phyloP scores from a whole-genome alignment of 192 early-diverging fungal species.

The Backusella tuberculispora region DNA sequence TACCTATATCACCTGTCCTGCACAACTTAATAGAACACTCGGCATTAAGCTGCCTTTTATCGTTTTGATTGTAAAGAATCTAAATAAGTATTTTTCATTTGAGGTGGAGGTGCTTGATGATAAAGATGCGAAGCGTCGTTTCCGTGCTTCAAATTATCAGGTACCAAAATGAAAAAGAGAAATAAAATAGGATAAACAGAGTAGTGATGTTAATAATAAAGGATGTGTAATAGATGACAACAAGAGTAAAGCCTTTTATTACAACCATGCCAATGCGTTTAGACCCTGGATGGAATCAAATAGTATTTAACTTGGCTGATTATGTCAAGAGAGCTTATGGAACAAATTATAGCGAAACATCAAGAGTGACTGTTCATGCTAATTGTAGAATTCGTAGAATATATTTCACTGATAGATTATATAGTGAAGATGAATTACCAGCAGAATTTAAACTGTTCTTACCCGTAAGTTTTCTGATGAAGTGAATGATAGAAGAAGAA shows the following conservation, averaged over 20 bases:
- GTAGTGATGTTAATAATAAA: neutral
- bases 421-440: conserved; percentile 91
- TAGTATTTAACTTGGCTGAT: conserved; percentile 88
- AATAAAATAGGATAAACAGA: neutral
- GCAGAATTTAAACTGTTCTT: conserved; percentile 90
- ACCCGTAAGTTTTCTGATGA: conserved; percentile 54
- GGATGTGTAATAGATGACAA: conserved; percentile 58
- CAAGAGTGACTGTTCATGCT: conserved; percentile 89
- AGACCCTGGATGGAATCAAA: conserved; percentile 96
- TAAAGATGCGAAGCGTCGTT: conserved; percentile 75
- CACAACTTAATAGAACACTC: conserved; percentile 70
- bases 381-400: conserved; percentile 87
- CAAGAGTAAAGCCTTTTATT: conserved; percentile 84
- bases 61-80: conserved; percentile 86
- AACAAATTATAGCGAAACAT: conserved; percentile 85
- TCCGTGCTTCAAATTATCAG: conserved; percentile 92
- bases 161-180: conserved; percentile 41
- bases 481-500: neutral
- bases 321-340: conserved; percentile 89
- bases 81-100: conserved; percentile 90
- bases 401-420: conserved; percentile 90
- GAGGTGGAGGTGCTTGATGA: conserved; percentile 91
- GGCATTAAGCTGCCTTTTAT: conserved; percentile 92
- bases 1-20: conserved; percentile 91
- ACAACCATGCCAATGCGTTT: conserved; percentile 92